Base-by-base conservation (phyloP, 1,139 yeast species). In the Yamadazyma diddensiae region DNA sequence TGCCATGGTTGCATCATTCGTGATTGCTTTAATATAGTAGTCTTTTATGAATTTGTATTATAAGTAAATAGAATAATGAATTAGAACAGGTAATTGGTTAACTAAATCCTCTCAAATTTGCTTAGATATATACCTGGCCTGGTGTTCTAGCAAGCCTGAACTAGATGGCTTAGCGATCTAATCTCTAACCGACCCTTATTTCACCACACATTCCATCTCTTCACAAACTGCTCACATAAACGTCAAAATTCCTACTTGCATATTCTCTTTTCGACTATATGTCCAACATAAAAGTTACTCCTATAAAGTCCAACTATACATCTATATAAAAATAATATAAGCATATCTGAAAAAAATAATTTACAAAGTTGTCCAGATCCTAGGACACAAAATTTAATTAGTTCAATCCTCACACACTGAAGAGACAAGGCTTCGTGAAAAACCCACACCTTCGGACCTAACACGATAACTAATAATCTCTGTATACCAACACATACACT, bases 1-100 rank as follows among this genome's bases (percentile, higher is more conserved):
- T 5, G 45, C 50, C 5, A 22, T 51, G 10, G 22, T 45, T 16
- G 21, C 48, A 18, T 47, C 59, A 15, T 39, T 50, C 28, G 23
- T 46, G 19, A 35, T 52, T 26, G 34, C 47, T 27, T 37, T 42
- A 21, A 36, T 45, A 35, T 45, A 37, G 37, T 23, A 19, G 6
- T 18, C 17, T 14, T 24, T 27, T n/a, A 18, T 20, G 29, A 19
- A 23, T 15, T 30, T 29, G 28, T 26, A 29, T 23, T 27, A 28
- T 33, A 25, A 10, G 13, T 22, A 22, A 13, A 22, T 22, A 22
- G 20, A 18, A 7, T 20, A 15, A 21, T 21, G 13, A 10, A 27
- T 19, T 11, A 18, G n/a, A n/a, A n/a, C n/a, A n/a, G n/a, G n/a
- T n/a, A n/a, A n/a, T n/a, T n/a, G n/a, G n/a, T n/a, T n/a, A n/a